Base-by-base conservation (phyloP, 257 asterid genomes). In the Ligustrum vulgare region DNA sequence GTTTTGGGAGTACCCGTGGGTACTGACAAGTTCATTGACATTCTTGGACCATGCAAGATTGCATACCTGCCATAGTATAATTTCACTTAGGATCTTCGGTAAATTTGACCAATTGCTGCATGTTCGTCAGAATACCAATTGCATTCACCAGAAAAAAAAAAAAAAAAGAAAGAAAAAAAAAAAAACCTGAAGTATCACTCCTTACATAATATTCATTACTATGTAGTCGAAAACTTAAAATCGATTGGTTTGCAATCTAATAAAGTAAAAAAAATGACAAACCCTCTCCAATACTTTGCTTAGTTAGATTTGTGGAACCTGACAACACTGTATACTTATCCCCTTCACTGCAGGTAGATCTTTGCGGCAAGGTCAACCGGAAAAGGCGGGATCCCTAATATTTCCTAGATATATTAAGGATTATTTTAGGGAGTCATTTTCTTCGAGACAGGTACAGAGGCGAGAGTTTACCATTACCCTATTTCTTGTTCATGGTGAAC, bases 21-120 rank as follows among this genome's bases (percentile, higher is more conserved):
- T 93, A 86, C 98, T 93, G 64, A 93, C 97, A n/a, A 93, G 89
- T 80, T 93, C 98, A 79, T 93, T 93, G 69, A 93, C 98, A 81
- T 93, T 93, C 91, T 93, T 93, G 16, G 97, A 91, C 98, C 98
- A 93, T 70, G 86, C 97, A 72, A 93, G 98, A 82, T 93, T 94
- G 91, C 99, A 92, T 6, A 94, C 99, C 99, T 94, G 92, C 75
- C 82, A 81, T 72, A 73, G 37, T 67, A 37, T 47, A 39, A 68
- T 31, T 65, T 67, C 62, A 75, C 80, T 77, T 37, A 72, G 77
- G 75, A 33, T 22, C n/a, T 1, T 43, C 5, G 13, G 51, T 11
- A 13, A 43, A 91, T 72, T 60, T 2, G 15, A 60, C 8, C 16
- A 10, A 49, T 22, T 49, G n/a, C 58, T 0, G 8, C 58, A 49